Evolutionary conservation across 441 rosid genomes (phyloP).

Genomic region (Croton laevigatus): DNA sequence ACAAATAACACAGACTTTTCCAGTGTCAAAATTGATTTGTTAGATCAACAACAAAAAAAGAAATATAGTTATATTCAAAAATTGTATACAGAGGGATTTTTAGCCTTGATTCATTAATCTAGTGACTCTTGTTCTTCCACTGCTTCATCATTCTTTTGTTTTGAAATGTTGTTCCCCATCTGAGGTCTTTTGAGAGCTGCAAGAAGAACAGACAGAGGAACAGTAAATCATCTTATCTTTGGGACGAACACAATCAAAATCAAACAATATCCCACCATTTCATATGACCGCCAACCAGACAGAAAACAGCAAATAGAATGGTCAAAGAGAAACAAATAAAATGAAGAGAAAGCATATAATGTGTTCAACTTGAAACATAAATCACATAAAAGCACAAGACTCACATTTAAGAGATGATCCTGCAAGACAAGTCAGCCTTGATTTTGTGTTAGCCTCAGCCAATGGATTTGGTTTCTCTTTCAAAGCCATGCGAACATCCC

Average conservation of each 20-base stretch:
- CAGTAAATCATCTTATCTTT: not conserved
- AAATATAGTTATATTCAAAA: not conserved
- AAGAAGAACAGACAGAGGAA: not conserved
- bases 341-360: not conserved
- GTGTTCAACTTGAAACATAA: not conserved
- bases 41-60: not conserved
- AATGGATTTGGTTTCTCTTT: constrained; percentile 69
- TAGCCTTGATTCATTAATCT: constrained; percentile 7
- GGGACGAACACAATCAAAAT: not conserved
- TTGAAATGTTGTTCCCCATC: constrained; percentile 25
- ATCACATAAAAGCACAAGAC: constrained; percentile 25
- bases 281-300: not conserved
- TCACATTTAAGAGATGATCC: constrained; percentile 82
- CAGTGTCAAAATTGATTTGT: constrained; percentile 25
- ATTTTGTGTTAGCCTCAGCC: constrained; percentile 79
- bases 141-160: constrained; percentile 23
- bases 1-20: constrained; percentile 1
- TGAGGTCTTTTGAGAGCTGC: constrained; percentile 40
- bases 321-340: not conserved
- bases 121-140: constrained; percentile 22
- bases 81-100: not conserved
- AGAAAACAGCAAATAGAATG: not conserved
- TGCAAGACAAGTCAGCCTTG: constrained; percentile 92
- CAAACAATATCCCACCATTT: not conserved
- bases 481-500: constrained; percentile 79